phyloP scores from a whole-genome alignment of 805 yeast genomes.

The Ogataea populi-albae region DNA sequence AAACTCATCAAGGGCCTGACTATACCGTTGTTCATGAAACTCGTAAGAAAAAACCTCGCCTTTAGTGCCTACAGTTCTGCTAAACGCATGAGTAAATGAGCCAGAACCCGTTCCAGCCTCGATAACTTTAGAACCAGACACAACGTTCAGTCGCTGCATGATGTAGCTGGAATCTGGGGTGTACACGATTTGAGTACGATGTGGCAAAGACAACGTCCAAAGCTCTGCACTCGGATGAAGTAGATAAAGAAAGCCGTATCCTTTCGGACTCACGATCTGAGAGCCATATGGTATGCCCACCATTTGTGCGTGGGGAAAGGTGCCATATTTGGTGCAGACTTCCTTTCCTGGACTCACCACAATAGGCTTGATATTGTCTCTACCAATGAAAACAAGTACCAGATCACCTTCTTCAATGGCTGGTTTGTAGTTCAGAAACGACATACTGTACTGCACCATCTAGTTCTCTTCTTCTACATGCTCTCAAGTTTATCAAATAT shows the following conservation, averaged over 20 bases:
- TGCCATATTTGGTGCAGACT: conserved; percentile 85
- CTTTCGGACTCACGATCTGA: conserved; percentile 69
- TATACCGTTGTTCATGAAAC: conserved; percentile 80
- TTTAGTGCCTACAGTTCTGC: conserved; percentile 61
- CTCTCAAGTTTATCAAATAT: no score
- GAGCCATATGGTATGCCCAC: conserved; percentile 80
- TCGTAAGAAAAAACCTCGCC: conserved; percentile 84
- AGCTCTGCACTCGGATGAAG: conserved; percentile 91
- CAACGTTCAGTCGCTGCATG: conserved; percentile 72
- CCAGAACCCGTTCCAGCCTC: conserved; percentile 99
- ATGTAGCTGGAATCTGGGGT: conserved; percentile 94
- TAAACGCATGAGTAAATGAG: conserved; percentile 88
- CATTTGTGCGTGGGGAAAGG: conserved; percentile 81
- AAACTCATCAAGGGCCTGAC: conserved; percentile 78
- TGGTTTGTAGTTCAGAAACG: conserved; percentile 50
- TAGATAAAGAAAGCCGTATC: conserved; percentile 81
- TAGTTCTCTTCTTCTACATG: no score
- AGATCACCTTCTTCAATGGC: conserved; percentile 81
- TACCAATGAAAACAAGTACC: conserved; percentile 80
- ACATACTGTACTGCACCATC: no score
- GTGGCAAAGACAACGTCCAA: conserved; percentile 96
- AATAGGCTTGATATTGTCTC: conserved; percentile 77
- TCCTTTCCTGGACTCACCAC: conserved; percentile 54
- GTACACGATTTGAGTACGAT: conserved; percentile 95
- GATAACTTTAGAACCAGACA: conserved; percentile 73